These are phyloP conservation scores for Pisolithus thermaeus DNA, from an alignment of 1,284 basidiomycete species.

Conservation along the genomic window DNA sequence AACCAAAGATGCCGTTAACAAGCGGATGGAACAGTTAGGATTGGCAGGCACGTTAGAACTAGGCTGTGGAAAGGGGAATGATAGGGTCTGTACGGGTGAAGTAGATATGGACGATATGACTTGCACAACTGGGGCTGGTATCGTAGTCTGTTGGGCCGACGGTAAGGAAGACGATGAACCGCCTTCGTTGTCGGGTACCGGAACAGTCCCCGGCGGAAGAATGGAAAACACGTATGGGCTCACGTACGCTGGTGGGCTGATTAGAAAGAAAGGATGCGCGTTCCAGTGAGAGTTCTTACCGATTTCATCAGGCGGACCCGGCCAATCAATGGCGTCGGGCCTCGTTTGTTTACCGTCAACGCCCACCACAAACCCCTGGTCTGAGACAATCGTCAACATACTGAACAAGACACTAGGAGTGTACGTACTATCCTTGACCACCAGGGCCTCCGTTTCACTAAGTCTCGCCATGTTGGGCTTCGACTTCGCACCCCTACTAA, in stretches of 20 bases:
- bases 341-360: slow-evolving; percentile 63
- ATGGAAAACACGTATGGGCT: slow-evolving; percentile 84
- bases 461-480: slow-evolving; percentile 63
- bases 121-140: slow-evolving; percentile 61
- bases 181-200: slow-evolving; percentile 28
- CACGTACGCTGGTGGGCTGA: slow-evolving; percentile 51
- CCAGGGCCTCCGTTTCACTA: slow-evolving; percentile 63
- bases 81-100: slow-evolving; percentile 55
- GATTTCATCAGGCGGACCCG: slow-evolving; percentile 76
- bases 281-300: slow-evolving; percentile 35
- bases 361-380: slow-evolving; percentile 70
- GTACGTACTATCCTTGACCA: slow-evolving; percentile 76
- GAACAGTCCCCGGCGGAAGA: slow-evolving; percentile 62
- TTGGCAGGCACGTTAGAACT: slow-evolving; percentile 22
- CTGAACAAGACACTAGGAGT: neutral
- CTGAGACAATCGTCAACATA: slow-evolving; percentile 32
- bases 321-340: slow-evolving; percentile 65
- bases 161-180: slow-evolving; percentile 23
- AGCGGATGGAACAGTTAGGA: slow-evolving; percentile 46
- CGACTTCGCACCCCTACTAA: slow-evolving; percentile 67
- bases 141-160: slow-evolving; percentile 28
- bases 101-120: slow-evolving; percentile 77
- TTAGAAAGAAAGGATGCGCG: slow-evolving; percentile 1
- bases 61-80: slow-evolving; percentile 51
- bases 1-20: slow-evolving; percentile 44